These are phyloP conservation scores for Eimeria maxima DNA, from an alignment of 169 alveolate species.

Conservation along the genomic window DNA sequence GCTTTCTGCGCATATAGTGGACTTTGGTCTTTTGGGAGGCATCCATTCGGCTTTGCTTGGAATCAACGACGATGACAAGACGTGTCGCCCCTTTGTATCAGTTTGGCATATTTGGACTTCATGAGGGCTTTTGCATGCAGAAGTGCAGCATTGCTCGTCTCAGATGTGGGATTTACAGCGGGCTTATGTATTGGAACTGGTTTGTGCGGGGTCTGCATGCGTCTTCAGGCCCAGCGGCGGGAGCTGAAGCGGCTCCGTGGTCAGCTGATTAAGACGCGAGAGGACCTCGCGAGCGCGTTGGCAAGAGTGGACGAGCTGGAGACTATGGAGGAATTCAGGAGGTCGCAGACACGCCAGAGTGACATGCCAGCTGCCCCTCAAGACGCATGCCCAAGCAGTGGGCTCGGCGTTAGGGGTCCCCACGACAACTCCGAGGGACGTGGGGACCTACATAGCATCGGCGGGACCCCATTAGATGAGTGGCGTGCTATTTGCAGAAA, in stretches of 20 bases:
- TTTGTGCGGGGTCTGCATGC: not conserved
- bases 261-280: conserved; percentile 68
- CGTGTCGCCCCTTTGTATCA: too few species aligned
- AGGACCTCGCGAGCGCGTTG: conserved; percentile 66
- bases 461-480: not conserved
- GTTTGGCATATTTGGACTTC: too few species aligned
- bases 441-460: not conserved
- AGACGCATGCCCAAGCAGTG: not conserved
- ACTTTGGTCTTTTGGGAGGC: not conserved
- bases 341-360: not conserved
- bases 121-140: too few species aligned
- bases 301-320: conserved; percentile 81
- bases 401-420: not conserved
- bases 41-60: not conserved
- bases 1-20: not conserved
- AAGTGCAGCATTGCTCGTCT: too few species aligned
- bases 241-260: conserved; percentile 69
- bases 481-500: not conserved
- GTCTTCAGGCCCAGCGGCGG: conserved; percentile 62
- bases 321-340: not conserved
- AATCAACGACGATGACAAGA: too few species aligned
- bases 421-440: not conserved
- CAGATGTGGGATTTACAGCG: too few species aligned
- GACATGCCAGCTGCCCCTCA: not conserved
- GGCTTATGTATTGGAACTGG: too few species aligned